These are phyloP conservation scores for Lumnitzera littorea DNA, from an alignment of 345 rosid species.

Conservation along the genomic window DNA sequence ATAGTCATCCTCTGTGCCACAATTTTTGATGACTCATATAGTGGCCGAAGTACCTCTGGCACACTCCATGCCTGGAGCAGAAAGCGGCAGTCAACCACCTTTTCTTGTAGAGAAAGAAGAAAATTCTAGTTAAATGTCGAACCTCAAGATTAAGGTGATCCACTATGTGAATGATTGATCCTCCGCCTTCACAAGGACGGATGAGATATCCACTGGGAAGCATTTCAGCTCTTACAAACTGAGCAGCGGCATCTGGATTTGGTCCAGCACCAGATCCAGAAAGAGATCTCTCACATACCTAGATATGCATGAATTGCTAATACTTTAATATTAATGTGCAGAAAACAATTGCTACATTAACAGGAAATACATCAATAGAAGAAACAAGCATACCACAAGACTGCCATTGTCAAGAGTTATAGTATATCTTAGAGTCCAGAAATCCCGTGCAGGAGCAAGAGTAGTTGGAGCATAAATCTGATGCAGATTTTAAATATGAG, in stretches of 20 bases:
- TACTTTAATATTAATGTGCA: neutral
- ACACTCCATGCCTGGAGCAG: constrained; percentile 85
- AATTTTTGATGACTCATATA: constrained; percentile 87
- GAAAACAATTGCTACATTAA: neutral
- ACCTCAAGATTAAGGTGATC: constrained; percentile 98
- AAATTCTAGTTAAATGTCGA: neutral
- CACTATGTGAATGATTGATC: constrained; percentile 93
- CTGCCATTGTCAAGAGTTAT: constrained; percentile 92
- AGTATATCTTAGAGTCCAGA: constrained; percentile 97
- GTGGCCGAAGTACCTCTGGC: constrained; percentile 95
- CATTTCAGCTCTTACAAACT: constrained; percentile 95
- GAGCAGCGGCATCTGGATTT: constrained; percentile 62
- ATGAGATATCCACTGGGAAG: constrained; percentile 95
- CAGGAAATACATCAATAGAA: neutral
- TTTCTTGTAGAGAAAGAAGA: no score
- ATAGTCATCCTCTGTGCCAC: constrained; percentile 94
- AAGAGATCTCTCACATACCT: constrained; percentile 99
- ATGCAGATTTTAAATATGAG: constrained; percentile 9
- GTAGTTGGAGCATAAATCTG: constrained; percentile 97
- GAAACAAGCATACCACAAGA: constrained; percentile 66
- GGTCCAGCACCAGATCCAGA: constrained; percentile 97
- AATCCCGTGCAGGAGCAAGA: constrained; percentile 96
- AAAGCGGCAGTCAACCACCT: no score
- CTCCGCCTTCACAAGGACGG: constrained; percentile 98
- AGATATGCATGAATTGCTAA: neutral